These are phyloP conservation scores for Sphagnum contortum DNA, from an alignment of 225 moss, liverwort and hornwort genomes.

Conservation along the genomic window DNA sequence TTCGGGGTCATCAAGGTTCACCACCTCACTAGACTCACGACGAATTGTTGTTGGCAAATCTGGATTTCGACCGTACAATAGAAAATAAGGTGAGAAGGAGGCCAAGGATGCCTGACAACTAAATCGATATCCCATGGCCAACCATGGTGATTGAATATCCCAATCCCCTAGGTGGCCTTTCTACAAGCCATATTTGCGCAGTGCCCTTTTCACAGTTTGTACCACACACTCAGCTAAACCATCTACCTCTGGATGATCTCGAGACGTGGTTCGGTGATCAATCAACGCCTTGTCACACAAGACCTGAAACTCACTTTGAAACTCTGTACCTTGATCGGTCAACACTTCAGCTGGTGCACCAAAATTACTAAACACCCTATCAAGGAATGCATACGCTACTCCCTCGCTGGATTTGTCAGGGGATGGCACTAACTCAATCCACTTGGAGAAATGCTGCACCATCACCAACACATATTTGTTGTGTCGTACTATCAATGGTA, in stretches of 20 bases:
- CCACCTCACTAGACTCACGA: neutral
- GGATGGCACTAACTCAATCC: too few relatives aligned
- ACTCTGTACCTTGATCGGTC: neutral
- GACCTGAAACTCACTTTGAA: conserved; percentile 9
- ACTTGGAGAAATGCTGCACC: too few relatives aligned
- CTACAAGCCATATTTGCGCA: conserved; percentile 7
- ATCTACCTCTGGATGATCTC: conserved; percentile 4
- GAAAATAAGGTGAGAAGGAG: neutral
- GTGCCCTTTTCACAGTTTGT: neutral
- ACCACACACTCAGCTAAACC: conserved; percentile 5
- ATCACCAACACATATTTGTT: too few relatives aligned
- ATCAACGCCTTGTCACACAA: conserved; percentile 4
- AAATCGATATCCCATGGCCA: conserved; percentile 2
- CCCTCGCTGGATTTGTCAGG: too few relatives aligned
- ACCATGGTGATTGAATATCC: conserved; percentile 6
- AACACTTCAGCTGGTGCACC: too few relatives aligned
- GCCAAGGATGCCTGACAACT: conserved; percentile 1
- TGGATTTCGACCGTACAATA: conserved; percentile 3
- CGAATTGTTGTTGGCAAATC: neutral
- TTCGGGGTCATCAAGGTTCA: conserved; percentile 5
- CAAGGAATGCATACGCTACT: too few relatives aligned
- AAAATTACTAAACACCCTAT: too few relatives aligned
- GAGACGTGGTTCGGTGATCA: conserved; percentile 7
- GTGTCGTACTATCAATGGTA: too few relatives aligned
- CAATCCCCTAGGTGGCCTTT: conserved; percentile 1